Evolutionary conservation across 352 stramenopile genomes (phyloP).

Genomic region (Pythium rhizo-oryzae): DNA sequence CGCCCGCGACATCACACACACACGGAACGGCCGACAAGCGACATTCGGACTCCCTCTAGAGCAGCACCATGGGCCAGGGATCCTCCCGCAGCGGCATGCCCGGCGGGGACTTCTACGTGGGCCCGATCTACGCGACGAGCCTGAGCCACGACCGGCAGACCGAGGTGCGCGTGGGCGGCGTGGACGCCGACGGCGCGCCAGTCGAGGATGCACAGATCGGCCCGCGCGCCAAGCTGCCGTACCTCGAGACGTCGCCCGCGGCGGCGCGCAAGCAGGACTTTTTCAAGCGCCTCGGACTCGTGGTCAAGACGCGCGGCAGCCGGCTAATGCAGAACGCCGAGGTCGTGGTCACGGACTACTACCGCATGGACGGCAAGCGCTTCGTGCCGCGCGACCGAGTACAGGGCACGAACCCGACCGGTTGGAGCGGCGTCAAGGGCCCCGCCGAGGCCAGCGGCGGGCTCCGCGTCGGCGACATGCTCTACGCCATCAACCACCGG

Average conservation of each 20-base stretch:
- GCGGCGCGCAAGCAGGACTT: slow-evolving; percentile 69
- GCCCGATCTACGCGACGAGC: slow-evolving; percentile 82
- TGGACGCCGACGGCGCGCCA: slow-evolving; percentile 33
- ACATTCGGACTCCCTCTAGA: background rate
- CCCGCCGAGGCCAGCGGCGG: slow-evolving; percentile 72
- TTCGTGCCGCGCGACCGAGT: slow-evolving; percentile 75
- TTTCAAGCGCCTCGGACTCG: slow-evolving; percentile 77
- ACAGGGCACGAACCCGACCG: slow-evolving; percentile 57
- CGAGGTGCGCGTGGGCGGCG: slow-evolving; percentile 67
- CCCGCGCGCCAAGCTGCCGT: slow-evolving; percentile 62
- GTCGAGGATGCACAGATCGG: slow-evolving; percentile 74
- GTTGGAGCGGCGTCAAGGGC: slow-evolving; percentile 75
- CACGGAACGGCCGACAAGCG: no score
- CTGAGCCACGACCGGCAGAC: slow-evolving; percentile 87
- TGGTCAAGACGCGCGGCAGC: slow-evolving; percentile 83
- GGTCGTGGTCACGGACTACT: slow-evolving; percentile 80
- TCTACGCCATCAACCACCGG: slow-evolving; percentile 87
- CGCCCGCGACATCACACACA: background rate
- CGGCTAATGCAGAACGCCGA: slow-evolving; percentile 87
- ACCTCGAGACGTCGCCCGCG: slow-evolving; percentile 50
- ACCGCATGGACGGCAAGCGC: slow-evolving; percentile 76
- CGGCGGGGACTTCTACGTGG: slow-evolving; percentile 80
- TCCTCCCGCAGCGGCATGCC: slow-evolving; percentile 61
- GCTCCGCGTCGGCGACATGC: slow-evolving; percentile 72
- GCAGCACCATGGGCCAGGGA: slow-evolving; percentile 58